Evolutionary conservation across 441 rosid genomes (phyloP).

Genomic region (Adansonia rubrostipa): DNA sequence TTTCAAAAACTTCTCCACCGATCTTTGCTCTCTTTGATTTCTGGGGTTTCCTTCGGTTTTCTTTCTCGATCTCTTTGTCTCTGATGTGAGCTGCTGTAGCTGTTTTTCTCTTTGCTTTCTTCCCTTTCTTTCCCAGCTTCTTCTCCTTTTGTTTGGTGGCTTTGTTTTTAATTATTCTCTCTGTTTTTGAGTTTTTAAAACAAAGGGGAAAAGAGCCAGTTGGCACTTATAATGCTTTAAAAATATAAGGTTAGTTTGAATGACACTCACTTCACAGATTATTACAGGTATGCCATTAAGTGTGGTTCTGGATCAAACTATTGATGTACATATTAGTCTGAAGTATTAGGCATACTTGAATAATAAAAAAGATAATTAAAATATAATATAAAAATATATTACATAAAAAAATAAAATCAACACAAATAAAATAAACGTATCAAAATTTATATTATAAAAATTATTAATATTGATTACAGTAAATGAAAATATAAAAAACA

Average conservation of each 20-base stretch:
- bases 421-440: too few relatives aligned
- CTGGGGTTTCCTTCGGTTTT: not conserved
- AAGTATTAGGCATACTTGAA: too few relatives aligned
- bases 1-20: not conserved
- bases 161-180: not conserved
- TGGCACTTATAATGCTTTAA: conserved; percentile 24
- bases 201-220: conserved; percentile 23
- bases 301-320: not conserved
- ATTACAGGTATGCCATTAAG: conserved; percentile 43
- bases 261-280: conserved; percentile 25
- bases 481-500: too few relatives aligned
- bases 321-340: too few relatives aligned
- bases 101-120: too few relatives aligned
- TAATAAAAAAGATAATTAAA: too few relatives aligned
- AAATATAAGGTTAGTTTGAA: not conserved
- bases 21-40: not conserved
- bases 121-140: not conserved
- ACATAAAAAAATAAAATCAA: too few relatives aligned
- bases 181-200: conserved; percentile 18
- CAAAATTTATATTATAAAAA: too few relatives aligned
- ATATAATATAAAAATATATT: too few relatives aligned
- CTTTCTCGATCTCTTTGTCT: too few relatives aligned
- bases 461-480: too few relatives aligned
- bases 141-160: not conserved
- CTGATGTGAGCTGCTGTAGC: not conserved